These are phyloP conservation scores for Magnaporthiopsis incrustans DNA, from an alignment of 2,329 filamentous ascomycete species.

Conservation along the genomic window DNA sequence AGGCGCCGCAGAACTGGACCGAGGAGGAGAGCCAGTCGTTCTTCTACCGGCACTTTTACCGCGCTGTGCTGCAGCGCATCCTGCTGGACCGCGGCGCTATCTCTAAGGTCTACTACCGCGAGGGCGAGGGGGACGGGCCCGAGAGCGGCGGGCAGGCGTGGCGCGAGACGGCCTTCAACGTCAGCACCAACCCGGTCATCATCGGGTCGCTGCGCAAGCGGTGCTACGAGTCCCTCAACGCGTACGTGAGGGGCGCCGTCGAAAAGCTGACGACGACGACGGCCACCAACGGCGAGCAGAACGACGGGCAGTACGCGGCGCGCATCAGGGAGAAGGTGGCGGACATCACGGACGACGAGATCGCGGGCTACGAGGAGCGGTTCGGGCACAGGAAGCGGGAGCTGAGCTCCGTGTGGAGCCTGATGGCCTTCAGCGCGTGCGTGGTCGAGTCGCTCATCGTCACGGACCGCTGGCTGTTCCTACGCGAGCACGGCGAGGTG, in stretches of 20 bases:
- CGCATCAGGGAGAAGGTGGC: conserved; percentile 60
- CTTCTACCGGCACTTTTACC: conserved; percentile 89
- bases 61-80: conserved; percentile 83
- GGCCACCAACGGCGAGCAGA: conserved; percentile 12
- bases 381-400: conserved; percentile 68
- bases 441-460: conserved; percentile 88
- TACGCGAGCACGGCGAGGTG: conserved; percentile 66
- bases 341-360: conserved; percentile 64
- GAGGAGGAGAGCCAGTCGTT: conserved; percentile 72
- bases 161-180: conserved; percentile 35
- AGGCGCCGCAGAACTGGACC: conserved; percentile 91
- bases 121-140: conserved; percentile 19
- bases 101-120: conserved; percentile 42
- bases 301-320: conserved; percentile 44
- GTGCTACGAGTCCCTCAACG: conserved; percentile 65
- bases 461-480: conserved; percentile 79
- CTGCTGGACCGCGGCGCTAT: conserved; percentile 80
- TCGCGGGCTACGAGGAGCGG: conserved; percentile 58
- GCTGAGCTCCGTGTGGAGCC: conserved; percentile 77
- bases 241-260: conserved; percentile 76
- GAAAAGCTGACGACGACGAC: conserved; percentile 59
- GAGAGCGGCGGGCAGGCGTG: conserved; percentile 8
- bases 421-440: conserved; percentile 93
- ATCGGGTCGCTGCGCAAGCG: conserved; percentile 77
- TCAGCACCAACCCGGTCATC: conserved; percentile 70